Evolutionary conservation across 257 asterid species (phyloP).

Genomic region (Capsicum chinense): DNA sequence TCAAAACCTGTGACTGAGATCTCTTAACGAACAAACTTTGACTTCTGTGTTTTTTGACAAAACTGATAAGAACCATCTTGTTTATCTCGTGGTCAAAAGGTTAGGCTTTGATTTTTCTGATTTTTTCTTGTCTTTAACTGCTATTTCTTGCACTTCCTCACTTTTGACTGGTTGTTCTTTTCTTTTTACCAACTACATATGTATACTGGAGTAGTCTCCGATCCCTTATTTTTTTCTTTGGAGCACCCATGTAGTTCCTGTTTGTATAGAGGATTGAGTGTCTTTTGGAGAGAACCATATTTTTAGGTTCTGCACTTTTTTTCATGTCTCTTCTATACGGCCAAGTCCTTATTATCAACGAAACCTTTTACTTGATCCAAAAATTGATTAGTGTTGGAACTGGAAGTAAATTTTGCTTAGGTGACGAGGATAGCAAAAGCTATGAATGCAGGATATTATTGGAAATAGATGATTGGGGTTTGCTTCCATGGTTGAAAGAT

Average conservation of each 20-base stretch:
- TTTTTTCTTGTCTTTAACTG: background rate
- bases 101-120: background rate
- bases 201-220: background rate
- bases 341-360: too few relatives aligned
- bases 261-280: too few relatives aligned
- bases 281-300: too few relatives aligned
- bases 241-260: too few relatives aligned
- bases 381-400: background rate
- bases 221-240: too few relatives aligned
- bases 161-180: conserved; percentile 1
- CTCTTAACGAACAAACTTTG: background rate
- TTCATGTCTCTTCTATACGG: too few relatives aligned
- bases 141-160: background rate
- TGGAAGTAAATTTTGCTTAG: background rate
- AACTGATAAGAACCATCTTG: background rate
- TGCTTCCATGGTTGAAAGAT: conserved; percentile 14
- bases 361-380: too few relatives aligned
- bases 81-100: background rate
- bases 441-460: background rate
- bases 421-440: conserved; percentile 10
- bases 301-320: too few relatives aligned
- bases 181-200: conserved; percentile 11
- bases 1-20: background rate
- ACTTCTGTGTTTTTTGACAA: background rate
- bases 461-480: background rate